phyloP scores from a whole-genome alignment of 768 basidiomycete species.

The Macrolepiota dolichaula region DNA sequence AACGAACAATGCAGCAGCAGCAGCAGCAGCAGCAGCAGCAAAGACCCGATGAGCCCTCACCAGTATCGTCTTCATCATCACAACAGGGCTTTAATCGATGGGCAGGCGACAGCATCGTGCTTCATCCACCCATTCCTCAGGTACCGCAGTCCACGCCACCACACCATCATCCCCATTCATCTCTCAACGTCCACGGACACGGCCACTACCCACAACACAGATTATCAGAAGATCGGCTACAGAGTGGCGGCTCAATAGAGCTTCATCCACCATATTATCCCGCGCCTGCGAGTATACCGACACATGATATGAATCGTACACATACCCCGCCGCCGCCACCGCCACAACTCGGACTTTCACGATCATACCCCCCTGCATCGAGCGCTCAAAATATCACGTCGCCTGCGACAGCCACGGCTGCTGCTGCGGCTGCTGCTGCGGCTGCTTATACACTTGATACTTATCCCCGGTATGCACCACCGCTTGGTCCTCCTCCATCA shows the following conservation, averaged over 20 bases:
- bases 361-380: neutral
- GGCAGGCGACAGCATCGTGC: slow-evolving; percentile 8
- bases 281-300: neutral
- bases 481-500: neutral
- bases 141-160: neutral
- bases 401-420: too few relatives aligned
- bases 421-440: neutral
- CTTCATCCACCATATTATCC: slow-evolving; percentile 7
- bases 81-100: neutral
- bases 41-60: neutral
- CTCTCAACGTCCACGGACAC: neutral
- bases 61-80: slow-evolving; percentile 8
- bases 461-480: slow-evolving; percentile 12
- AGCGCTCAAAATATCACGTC: too few relatives aligned
- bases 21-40: neutral
- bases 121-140: neutral
- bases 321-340: neutral
- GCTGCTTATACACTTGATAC: neutral
- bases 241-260: neutral
- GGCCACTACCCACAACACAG: neutral
- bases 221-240: neutral
- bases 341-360: neutral
- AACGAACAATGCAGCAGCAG: slow-evolving; percentile 2
- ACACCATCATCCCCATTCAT: neutral
- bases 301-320: neutral